These are phyloP conservation scores for Teunomyces funiuensis DNA, from an alignment of 805 yeast species.

Conservation along the genomic window DNA sequence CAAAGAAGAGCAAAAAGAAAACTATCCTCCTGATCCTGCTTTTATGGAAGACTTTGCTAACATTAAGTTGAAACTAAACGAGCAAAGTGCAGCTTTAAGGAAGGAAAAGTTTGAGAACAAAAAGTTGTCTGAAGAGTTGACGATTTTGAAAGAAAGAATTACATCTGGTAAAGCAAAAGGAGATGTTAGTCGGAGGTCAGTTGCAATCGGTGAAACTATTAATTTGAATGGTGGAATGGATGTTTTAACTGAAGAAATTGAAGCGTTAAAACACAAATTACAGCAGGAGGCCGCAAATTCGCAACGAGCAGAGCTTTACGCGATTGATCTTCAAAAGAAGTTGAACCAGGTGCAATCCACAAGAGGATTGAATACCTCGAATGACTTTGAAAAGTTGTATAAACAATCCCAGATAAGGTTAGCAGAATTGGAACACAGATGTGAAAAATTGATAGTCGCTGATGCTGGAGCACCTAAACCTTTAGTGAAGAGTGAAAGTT, in stretches of 20 bases:
- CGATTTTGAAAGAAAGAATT: slow-evolving; percentile 60
- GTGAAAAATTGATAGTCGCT: slow-evolving; percentile 23
- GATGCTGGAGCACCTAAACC: slow-evolving; percentile 9
- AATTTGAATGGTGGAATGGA: slow-evolving; percentile 9
- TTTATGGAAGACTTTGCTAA: slow-evolving; percentile 45
- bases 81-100: slow-evolving; percentile 47
- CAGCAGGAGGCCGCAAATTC: slow-evolving; percentile 53
- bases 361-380: slow-evolving; percentile 32
- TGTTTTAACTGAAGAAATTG: slow-evolving; percentile 44
- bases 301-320: slow-evolving; percentile 50
- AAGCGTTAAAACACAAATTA: slow-evolving; percentile 46
- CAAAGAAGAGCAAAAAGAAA: slow-evolving; percentile 35
- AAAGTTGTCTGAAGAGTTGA: slow-evolving; percentile 55
- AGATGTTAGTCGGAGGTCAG: slow-evolving; percentile 28
- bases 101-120: slow-evolving; percentile 46
- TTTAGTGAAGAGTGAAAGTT: slow-evolving; percentile 36
- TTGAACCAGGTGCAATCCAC: slow-evolving; percentile 42
- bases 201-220: slow-evolving; percentile 32
- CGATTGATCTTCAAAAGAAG: slow-evolving; percentile 43
- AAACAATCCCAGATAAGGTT: slow-evolving; percentile 36
- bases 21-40: slow-evolving; percentile 36
- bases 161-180: slow-evolving; percentile 56
- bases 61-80: slow-evolving; percentile 52
- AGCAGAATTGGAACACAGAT: slow-evolving; percentile 29
- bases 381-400: slow-evolving; percentile 37